Percentiles rank a stretch among this genome's conserved stretches.
Evolutionary conservation across 1,284 basidiomycete genomes (phyloP).

Genomic region (Trichosporon asahii): DNA sequence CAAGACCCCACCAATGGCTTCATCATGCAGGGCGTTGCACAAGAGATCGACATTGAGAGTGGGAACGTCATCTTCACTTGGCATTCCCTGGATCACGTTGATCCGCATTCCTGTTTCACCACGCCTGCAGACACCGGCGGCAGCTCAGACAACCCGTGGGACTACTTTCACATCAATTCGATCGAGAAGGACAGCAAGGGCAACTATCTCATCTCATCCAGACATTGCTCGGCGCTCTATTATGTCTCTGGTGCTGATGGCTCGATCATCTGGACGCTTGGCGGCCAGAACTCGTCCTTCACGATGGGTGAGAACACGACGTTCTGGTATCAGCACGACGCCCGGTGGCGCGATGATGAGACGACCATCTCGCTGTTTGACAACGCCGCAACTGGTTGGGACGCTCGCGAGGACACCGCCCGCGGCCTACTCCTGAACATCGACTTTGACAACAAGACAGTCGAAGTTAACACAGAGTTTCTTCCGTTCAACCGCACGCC

Average conservation of each 20-base stretch:
- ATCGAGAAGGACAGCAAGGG: conserved; percentile 40
- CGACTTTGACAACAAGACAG: conserved; percentile 28
- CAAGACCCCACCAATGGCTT: conserved; percentile 25
- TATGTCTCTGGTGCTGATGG: conserved; percentile 36
- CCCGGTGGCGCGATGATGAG: conserved; percentile 28
- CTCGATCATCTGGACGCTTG: conserved; percentile 39
- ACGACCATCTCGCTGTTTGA: conserved; percentile 36
- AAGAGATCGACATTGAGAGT: conserved; percentile 44
- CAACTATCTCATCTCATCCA: conserved; percentile 44
- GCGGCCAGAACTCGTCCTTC: conserved; percentile 38
- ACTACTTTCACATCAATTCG: conserved; percentile 44
- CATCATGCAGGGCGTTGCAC: conserved; percentile 33
- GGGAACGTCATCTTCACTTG: conserved; percentile 37
- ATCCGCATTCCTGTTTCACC: conserved; percentile 30
- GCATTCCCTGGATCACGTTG: conserved; percentile 38
- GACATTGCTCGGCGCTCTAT: conserved; percentile 43
- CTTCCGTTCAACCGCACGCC: conserved; percentile 30
- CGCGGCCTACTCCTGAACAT: conserved; percentile 37
- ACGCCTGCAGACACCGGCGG: conserved; percentile 28
- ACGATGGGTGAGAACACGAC: conserved; percentile 27
- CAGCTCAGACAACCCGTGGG: conserved; percentile 24
- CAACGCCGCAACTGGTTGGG: conserved; percentile 36
- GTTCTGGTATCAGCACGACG: conserved; percentile 41
- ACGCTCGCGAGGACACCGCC: conserved; percentile 21
- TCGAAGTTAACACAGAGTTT: conserved; percentile 25